Evolutionary conservation across 768 basidiomycete genomes (phyloP).

Genomic region (Ephemerocybe angulata): DNA sequence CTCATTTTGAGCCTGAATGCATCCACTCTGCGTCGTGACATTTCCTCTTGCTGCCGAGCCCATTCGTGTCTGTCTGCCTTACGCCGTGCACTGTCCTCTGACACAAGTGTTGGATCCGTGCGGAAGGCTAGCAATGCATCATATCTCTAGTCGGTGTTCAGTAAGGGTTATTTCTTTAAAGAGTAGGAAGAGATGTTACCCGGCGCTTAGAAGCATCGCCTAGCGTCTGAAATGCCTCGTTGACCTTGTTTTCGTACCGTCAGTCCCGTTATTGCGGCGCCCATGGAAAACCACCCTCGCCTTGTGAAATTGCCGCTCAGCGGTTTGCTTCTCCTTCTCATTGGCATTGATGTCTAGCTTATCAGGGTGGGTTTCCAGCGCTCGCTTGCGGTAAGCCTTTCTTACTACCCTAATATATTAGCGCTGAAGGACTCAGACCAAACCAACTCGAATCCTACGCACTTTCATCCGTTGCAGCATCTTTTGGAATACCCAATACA

Average conservation of each 20-base stretch:
- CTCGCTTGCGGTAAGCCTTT: conserved; percentile 63
- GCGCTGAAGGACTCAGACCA: background rate
- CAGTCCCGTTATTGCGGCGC: too few relatives aligned
- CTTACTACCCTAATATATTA: conserved; percentile 41
- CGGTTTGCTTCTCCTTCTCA: conserved; percentile 47
- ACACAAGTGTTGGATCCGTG: conserved; percentile 8
- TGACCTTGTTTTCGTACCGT: too few relatives aligned
- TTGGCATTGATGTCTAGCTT: conserved; percentile 56
- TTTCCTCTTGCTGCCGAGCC: conserved; percentile 11
- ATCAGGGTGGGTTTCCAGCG: conserved; percentile 71
- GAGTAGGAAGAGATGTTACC: too few relatives aligned
- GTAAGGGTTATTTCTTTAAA: too few relatives aligned
- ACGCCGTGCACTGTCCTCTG: conserved; percentile 10
- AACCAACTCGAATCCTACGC: conserved; percentile 16
- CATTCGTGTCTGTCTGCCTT: conserved; percentile 14
- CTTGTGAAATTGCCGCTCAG: conserved; percentile 58
- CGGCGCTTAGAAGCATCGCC: conserved; percentile 52
- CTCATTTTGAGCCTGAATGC: conserved; percentile 3
- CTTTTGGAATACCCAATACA: conserved; percentile 41
- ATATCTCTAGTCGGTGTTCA: too few relatives aligned
- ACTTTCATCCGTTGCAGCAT: conserved; percentile 53
- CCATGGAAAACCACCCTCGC: too few relatives aligned
- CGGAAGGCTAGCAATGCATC: conserved; percentile 5
- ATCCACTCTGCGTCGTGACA: conserved; percentile 10
- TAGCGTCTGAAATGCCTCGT: conserved; percentile 59